phyloP scores from a whole-genome alignment of 495 filamentous ascomycete genomes.

The Friedmanniomyces simplex region DNA sequence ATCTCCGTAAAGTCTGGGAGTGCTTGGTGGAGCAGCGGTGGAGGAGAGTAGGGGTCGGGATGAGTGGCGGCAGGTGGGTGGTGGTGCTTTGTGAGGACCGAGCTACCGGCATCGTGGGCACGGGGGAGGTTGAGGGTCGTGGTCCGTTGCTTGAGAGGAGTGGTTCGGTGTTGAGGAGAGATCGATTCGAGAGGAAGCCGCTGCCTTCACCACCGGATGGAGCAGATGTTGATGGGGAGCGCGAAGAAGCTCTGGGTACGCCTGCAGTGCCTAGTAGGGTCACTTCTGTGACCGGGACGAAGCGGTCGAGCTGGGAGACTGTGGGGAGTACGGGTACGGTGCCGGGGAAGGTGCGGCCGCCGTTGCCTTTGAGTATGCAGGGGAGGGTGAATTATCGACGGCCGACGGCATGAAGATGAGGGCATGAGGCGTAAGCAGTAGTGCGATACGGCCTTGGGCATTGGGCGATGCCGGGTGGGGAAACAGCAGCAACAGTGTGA shows the following conservation, averaged over 20 bases:
- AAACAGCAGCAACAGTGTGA: no score
- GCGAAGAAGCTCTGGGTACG: not conserved
- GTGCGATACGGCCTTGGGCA: no score
- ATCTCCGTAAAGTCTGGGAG: not conserved
- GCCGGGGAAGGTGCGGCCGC: not conserved
- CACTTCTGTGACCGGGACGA: not conserved
- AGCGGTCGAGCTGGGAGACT: not conserved
- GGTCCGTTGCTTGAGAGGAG: no score
- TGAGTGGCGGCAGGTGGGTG: conserved; percentile 6
- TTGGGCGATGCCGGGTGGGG: no score
- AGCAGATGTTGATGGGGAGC: not conserved
- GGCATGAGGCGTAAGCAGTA: no score
- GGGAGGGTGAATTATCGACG: not conserved
- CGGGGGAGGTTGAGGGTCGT: not conserved
- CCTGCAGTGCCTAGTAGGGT: no score
- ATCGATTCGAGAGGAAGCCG: no score
- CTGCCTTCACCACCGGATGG: not conserved
- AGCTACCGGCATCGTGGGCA: not conserved
- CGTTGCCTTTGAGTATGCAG: not conserved
- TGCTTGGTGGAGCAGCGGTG: conserved; percentile 6
- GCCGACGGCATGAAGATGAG: not conserved
- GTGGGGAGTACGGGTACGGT: not conserved
- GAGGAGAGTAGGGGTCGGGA: conserved; percentile 3
- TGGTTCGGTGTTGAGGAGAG: no score
- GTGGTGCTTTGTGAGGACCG: conserved; percentile 1